Conservation (phyloP, 2,329 filamentous ascomycete species). For the Fusarium graminum region DNA sequence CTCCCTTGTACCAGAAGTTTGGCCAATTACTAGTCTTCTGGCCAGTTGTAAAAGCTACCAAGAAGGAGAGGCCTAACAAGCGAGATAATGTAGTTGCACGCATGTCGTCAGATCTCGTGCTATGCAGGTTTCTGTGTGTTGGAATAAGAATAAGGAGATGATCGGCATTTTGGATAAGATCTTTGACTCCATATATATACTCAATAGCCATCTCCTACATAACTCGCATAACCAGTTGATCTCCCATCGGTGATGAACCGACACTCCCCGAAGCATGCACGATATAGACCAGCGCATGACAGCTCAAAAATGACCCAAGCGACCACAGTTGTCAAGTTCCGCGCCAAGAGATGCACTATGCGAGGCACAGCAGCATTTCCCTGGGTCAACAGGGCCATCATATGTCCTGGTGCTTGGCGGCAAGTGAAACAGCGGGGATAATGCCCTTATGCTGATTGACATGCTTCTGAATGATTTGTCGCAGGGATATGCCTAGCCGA, state of each 20-base stretch:
- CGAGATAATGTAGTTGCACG: background rate
- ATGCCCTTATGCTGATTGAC: background rate
- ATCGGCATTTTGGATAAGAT: accelerated
- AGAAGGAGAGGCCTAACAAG: background rate
- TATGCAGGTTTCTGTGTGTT: accelerated
- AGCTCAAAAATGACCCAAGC: slow-evolving; percentile 12
- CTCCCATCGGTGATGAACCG: slow-evolving; percentile 23
- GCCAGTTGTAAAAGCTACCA: background rate
- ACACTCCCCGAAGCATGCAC: slow-evolving; percentile 34
- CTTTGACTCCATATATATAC: background rate
- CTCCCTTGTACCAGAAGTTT: slow-evolving; percentile 40
- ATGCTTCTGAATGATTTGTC: background rate
- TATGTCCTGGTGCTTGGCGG: background rate
- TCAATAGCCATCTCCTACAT: background rate
- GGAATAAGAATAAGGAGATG: background rate
- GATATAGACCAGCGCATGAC: slow-evolving; percentile 30
- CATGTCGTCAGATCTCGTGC: background rate
- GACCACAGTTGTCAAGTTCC: slow-evolving; percentile 3
- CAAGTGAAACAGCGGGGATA: slow-evolving; percentile 1
- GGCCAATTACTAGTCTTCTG: slow-evolving; percentile 42
- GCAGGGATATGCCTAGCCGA: background rate
- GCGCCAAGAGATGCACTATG: slow-evolving; percentile 14
- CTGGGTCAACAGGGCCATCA: slow-evolving; percentile 10
- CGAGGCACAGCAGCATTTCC: slow-evolving; percentile 10
- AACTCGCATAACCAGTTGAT: background rate